Conservation (phyloP, 2,329 filamentous ascomycete genomes). For the Sporothrix brasiliensis region DNA sequence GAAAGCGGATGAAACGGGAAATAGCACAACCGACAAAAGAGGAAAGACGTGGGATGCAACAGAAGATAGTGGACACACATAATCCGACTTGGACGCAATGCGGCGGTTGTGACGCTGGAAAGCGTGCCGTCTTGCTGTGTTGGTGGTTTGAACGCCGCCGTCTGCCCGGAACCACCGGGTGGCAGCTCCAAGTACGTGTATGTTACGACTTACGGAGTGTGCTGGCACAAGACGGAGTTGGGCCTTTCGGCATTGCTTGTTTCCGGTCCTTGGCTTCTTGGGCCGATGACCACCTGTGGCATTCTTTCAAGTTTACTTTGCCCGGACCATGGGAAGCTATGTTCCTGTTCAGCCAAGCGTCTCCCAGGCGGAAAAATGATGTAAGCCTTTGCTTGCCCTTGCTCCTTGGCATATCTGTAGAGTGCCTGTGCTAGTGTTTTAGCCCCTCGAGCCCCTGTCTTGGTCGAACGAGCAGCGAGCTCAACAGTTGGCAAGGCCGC, state of each 20-base stretch:
- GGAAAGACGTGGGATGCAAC: not conserved
- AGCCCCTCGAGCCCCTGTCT: not conserved
- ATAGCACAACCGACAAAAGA: not conserved
- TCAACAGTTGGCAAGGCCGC: not conserved
- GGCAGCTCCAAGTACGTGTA: not conserved
- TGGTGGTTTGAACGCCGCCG: too few relatives aligned
- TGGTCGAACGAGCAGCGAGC: not conserved
- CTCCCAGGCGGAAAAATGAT: not conserved
- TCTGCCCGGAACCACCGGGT: constrained; percentile 1
- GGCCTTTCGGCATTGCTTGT: constrained; percentile 1
- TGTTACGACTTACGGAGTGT: too few relatives aligned
- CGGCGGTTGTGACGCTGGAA: too few relatives aligned
- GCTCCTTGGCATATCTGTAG: not conserved
- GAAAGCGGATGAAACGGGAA: not conserved
- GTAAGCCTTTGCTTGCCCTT: not conserved
- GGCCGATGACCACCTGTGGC: not conserved
- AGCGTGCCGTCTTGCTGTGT: too few relatives aligned
- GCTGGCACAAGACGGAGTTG: not conserved
- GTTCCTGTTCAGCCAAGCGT: not conserved
- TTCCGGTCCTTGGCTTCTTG: too few relatives aligned
- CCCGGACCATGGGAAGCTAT: too few relatives aligned
- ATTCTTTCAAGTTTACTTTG: not conserved
- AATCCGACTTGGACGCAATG: too few relatives aligned
- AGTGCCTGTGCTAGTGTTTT: constrained; percentile 1
- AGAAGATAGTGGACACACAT: too few relatives aligned